Percentiles rank a stretch among this genome's conserved stretches.
These are phyloP conservation scores for Serendipita vermifera DNA, from an alignment of 768 basidiomycete species.

Conservation along the genomic window DNA sequence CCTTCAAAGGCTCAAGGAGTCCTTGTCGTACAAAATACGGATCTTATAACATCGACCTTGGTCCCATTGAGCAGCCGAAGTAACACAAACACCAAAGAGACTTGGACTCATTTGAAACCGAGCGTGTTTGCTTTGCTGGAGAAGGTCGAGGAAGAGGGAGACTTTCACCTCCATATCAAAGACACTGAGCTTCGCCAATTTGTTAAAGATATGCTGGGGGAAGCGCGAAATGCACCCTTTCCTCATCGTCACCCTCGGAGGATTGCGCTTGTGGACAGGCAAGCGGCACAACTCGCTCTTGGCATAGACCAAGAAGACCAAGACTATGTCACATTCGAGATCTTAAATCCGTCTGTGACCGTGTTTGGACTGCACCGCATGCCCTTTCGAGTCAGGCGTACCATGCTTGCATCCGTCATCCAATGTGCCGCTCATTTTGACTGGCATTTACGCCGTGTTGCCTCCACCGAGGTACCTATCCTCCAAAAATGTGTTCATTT, in stretches of 20 bases:
- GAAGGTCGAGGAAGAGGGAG: slow-evolving; percentile 19
- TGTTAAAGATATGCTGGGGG: background rate
- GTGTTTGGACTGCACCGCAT: background rate
- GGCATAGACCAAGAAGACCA: slow-evolving; percentile 28
- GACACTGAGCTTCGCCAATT: background rate
- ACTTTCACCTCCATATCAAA: background rate
- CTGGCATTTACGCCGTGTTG: slow-evolving; percentile 10
- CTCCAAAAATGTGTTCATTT: no score
- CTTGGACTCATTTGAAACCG: no score
- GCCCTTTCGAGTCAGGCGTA: background rate
- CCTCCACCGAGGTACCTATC: no score
- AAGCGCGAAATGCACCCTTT: slow-evolving; percentile 34
- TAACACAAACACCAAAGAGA: slow-evolving; percentile 42
- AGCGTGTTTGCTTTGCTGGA: slow-evolving; percentile 25
- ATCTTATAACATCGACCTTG: slow-evolving; percentile 38
- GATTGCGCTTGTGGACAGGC: slow-evolving; percentile 8
- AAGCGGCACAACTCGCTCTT: slow-evolving; percentile 40
- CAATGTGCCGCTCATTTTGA: slow-evolving; percentile 11
- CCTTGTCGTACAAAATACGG: background rate
- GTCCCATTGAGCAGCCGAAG: slow-evolving; percentile 28
- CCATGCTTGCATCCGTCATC: background rate
- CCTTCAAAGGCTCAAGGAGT: slow-evolving; percentile 10
- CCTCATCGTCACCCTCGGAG: no score
- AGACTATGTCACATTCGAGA: background rate
- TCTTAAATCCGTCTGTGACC: slow-evolving; percentile 4